Evolutionary conservation across 2,329 filamentous ascomycete species (phyloP), one percentile per base, ranked within the genome.

Genomic region (Talaromyces sp.): DNA sequence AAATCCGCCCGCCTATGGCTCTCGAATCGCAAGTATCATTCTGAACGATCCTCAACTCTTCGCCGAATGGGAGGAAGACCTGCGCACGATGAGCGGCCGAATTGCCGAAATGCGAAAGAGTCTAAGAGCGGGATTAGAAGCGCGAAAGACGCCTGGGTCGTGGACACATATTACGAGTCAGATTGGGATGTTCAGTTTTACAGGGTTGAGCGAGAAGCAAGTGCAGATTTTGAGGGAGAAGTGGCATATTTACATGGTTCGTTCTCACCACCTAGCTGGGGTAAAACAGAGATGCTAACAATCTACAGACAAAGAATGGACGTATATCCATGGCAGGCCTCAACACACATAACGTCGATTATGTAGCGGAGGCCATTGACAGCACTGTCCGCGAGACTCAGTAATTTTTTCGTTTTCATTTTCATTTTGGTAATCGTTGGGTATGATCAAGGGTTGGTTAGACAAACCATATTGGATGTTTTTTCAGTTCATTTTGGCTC

Each of bases 131-230:
- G 92, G 93, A 79, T 87, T 99, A 11, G 94, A 98, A 81, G 87
- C 88, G 74, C 41, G 50, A 9, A 85, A 94, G 66, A 87, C 87
- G 35, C 97, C 95, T 0, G 94, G 94, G 0, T 94, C 94, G 37
- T 99, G 95, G 95, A 92, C 93, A 75, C 95, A 99, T 81, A 96
- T 99, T 77, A 97, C 93, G 16, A 91, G 96, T 73, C 95, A 99
- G 85, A 99, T 99, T 75, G 95, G 95, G 82, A 99, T 99, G 95
- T 99, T 99, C 82, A 94, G 90, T 78, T 99, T 96, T 65, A 84
- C 83, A 0, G 85, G 84, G 0, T 73, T 87, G 66, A 81, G 67
- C 4, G 79, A 82, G 65, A 66, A 73, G 3, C 83, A 86, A 67
- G 83, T 86, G 3, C 69, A 73, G 69, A 71, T 76, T 56, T 69